These are phyloP conservation scores for Penicillium manginii DNA, from an alignment of 495 filamentous ascomycete genomes.

Conservation along the genomic window DNA sequence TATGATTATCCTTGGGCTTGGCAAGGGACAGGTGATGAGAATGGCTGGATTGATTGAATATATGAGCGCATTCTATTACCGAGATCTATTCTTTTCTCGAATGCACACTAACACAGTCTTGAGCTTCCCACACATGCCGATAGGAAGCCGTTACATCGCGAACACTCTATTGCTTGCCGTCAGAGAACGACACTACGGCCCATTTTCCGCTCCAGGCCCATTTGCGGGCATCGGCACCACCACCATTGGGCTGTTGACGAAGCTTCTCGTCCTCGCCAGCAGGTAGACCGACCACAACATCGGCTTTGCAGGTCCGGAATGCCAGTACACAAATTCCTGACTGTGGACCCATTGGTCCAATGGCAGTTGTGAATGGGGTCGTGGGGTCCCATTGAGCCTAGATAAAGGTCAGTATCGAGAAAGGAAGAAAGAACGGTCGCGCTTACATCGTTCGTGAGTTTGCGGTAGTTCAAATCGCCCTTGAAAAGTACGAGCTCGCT, in stretches of 20 bases:
- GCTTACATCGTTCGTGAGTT: conserved; percentile 84
- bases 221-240: conserved; percentile 71
- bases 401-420: conserved; percentile 1
- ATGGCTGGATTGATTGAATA: background rate
- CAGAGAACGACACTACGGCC: conserved; percentile 89
- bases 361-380: conserved; percentile 81
- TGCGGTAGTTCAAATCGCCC: conserved; percentile 94
- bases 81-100: background rate
- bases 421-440: background rate
- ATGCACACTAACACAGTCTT: background rate
- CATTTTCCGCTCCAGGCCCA: conserved; percentile 99
- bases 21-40: background rate
- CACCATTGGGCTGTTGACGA: conserved; percentile 65
- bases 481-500: conserved; percentile 95
- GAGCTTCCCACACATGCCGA: background rate
- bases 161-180: conserved; percentile 58
- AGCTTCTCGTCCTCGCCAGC: conserved; percentile 81
- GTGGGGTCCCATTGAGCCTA: conserved; percentile 86
- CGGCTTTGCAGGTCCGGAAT: conserved; percentile 93
- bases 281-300: conserved; percentile 88
- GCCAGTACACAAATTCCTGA: conserved; percentile 82
- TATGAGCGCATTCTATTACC: background rate
- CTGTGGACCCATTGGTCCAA: conserved; percentile 80
- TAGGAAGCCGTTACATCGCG: no score
- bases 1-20: no score